Percentiles rank a stretch among this genome's conserved stretches.
Conservation (phyloP, 352 stramenopile species). For the Phytophthora chlamydospora region DNA sequence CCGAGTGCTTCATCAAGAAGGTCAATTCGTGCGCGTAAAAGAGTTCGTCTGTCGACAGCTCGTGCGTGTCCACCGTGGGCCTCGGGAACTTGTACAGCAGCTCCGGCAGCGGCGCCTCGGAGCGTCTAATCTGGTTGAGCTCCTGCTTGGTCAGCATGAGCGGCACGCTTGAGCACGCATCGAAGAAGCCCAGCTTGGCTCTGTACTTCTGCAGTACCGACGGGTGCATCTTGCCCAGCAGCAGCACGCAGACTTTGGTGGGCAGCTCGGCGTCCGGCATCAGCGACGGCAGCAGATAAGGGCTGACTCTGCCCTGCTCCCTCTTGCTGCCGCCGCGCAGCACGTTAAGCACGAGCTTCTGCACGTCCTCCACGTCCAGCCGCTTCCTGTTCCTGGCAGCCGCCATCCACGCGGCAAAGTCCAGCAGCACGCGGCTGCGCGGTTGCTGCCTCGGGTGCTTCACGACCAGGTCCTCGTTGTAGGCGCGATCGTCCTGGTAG, state of each 20-base stretch:
- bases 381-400: constrained; percentile 48
- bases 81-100: constrained; percentile 77
- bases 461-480: constrained; percentile 67
- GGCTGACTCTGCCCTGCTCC: constrained; percentile 35
- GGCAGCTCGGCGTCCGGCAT: constrained; percentile 48
- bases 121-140: constrained; percentile 42
- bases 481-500: constrained; percentile 48
- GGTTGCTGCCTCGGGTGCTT: constrained; percentile 71
- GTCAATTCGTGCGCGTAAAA: constrained; percentile 84
- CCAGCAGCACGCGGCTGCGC: constrained; percentile 67
- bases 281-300: constrained; percentile 62
- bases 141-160: constrained; percentile 68
- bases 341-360: constrained; percentile 64
- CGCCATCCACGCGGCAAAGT: constrained; percentile 78
- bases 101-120: constrained; percentile 66
- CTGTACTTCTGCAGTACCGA: constrained; percentile 73
- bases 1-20: constrained; percentile 78
- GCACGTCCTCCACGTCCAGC: constrained; percentile 65
- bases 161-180: constrained; percentile 72
- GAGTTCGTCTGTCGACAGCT: constrained; percentile 61
- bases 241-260: constrained; percentile 76
- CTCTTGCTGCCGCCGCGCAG: constrained; percentile 28
- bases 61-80: constrained; percentile 62
- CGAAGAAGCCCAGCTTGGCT: constrained; percentile 74
- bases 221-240: constrained; percentile 73